These are phyloP conservation scores for Lipomyces lipofer DNA, from an alignment of 805 yeast genomes.

Conservation along the genomic window DNA sequence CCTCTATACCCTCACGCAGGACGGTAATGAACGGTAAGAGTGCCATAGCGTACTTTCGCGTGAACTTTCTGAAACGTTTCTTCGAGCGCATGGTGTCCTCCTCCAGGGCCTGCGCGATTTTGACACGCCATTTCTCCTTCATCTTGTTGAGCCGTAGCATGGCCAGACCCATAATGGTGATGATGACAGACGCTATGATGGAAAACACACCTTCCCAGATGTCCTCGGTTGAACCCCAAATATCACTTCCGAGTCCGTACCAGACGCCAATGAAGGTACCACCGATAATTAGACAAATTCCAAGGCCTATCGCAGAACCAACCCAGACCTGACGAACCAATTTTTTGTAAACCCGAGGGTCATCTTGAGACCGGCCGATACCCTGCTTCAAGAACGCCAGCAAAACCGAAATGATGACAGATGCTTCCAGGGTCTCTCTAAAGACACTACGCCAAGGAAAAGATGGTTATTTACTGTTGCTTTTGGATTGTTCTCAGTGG, in stretches of 20 bases:
- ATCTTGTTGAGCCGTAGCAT: constrained; percentile 94
- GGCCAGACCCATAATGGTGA: constrained; percentile 92
- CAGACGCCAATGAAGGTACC: constrained; percentile 93
- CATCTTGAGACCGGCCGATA: constrained; percentile 51
- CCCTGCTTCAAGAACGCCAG: constrained; percentile 91
- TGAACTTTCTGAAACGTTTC: constrained; percentile 47
- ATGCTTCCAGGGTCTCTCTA: constrained; percentile 93
- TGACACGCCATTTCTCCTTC: constrained; percentile 96
- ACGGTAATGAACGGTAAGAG: constrained; percentile 86
- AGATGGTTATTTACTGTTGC: no score
- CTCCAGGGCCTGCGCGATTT: constrained; percentile 81
- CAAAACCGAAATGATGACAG: constrained; percentile 84
- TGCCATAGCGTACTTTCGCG: constrained; percentile 83
- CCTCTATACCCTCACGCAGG: constrained; percentile 95
- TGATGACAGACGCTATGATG: constrained; percentile 84
- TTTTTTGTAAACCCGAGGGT: constrained; percentile 53
- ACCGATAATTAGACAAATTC: constrained; percentile 81
- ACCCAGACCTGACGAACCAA: constrained; percentile 82
- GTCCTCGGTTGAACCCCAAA: constrained; percentile 87
- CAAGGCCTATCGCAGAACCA: constrained; percentile 72
- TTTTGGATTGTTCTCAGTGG: no score
- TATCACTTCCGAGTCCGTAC: constrained; percentile 75
- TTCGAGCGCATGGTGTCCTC: constrained; percentile 32
- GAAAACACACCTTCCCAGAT: constrained; percentile 97
- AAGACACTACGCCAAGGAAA: constrained; percentile 65